Base-by-base conservation (phyloP, 805 yeast genomes). In the Jamesozyma gamospora region DNA sequence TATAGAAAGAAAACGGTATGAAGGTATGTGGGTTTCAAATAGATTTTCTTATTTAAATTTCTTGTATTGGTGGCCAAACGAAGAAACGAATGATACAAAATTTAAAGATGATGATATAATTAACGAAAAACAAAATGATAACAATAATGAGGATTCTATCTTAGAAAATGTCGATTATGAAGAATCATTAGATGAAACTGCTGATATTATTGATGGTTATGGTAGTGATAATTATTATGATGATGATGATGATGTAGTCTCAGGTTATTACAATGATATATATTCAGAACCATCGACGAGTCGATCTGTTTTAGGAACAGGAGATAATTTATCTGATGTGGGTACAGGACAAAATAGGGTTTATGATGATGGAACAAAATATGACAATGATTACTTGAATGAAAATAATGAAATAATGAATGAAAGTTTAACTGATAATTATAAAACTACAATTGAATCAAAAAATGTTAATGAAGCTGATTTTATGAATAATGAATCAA, bases 1-100 rank as follows among this genome's bases (percentile, higher is more conserved):
- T 34, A 71, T 66, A 35, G 97, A 92, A 56, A 71, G 84, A 45
- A 87, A 87, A 55, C 63, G 97, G 31, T 92, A 90, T 60, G 96
- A 88, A 59, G 94, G 94, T 21, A 74, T 94, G 15, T 92, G 95
- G 95, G 95, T 82, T 0, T 77, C 95, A 29, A 92, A 92, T 56
- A 76, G 75, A 45, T 94, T 92, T 2, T 52, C 64, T 3, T 80
- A 80, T 50, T 58, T 79, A 48, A 67, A 67, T 31, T 34, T 60
- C 19, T 45, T 60, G 11, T 55, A 56, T 13, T 58, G 63, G 62
- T 58, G 61, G 59, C 50, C 48, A 19, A 17, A 31, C 2, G 36
- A 37, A 9, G 32, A 25, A 10, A 27, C 14, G 12, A 18, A n/a
- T 27, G 10, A 27, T 6, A n/a, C 5, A 6, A 6, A 27, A 6